Evolutionary conservation across 176 grass and related monocot genomes (phyloP), one percentile per base, ranked within the genome.

Genomic region (Echinochloa phyllopogon): DNA sequence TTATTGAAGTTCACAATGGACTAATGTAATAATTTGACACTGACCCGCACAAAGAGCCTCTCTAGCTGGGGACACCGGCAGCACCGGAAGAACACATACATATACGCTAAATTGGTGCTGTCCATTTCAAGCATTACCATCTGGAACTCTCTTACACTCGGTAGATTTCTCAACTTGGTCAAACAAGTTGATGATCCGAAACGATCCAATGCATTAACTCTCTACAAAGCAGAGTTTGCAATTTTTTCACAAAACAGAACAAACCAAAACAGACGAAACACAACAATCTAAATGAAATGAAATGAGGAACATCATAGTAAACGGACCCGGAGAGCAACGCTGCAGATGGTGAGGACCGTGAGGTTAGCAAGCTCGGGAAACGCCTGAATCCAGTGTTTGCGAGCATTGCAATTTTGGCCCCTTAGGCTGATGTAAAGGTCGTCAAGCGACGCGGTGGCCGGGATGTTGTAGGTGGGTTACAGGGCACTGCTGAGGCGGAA

Each of bases 321-420:
- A 41, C 72, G 6, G 50, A 93, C 85, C 87, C 84, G 77, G 81
- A 93, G 91, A 25, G 80, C 77, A 66, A 87, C 75, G 78, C 82
- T 59, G 86, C 85, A 93, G 57, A 93, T 58, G 21, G 88, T 90
- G 4, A 90, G 82, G 10, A 78, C 85, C 33, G 77, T 88, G 10
- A 93, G 85, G 81, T 75, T 82, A 29, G 70, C 62, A 38, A 93
- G 72, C 44, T 38, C 48, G 42, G 76, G 43, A 60, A 78, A 15
- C 44, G 76, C 58, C 24, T 49, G 23, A 33, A 63, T 40, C 76
- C 58, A 78, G 15, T 36, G 58, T 17, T 10, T 17, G 58, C 48
- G 12, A 49, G 76, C 11, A 76, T 18, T 29, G 80, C 5, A 7
- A 29, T 8, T 65, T 38, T 18, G 69, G 36, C 37, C 66, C 12